Conservation (phyloP, 2,329 filamentous ascomycete genomes). For the Malbranchea cinnamomea region DNA sequence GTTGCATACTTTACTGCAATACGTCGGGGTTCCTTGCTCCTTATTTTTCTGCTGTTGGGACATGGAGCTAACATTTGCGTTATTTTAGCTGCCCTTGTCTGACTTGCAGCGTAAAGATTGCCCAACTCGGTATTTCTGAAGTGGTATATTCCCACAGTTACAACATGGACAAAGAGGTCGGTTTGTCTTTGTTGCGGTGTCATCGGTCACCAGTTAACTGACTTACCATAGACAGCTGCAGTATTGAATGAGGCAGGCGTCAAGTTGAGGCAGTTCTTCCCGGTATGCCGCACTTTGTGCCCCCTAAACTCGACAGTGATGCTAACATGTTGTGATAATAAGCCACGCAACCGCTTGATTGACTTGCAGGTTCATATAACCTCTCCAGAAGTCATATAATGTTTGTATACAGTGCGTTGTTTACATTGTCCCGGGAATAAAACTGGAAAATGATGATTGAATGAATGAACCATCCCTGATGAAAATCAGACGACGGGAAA, state of each 20-base stretch:
- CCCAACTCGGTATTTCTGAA: conserved; percentile 87
- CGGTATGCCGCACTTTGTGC: conserved; percentile 39
- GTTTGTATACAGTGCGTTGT: no score
- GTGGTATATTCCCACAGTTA: conserved; percentile 91
- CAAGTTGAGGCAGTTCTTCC: conserved; percentile 70
- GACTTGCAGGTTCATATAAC: no score
- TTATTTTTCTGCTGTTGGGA: conserved; percentile 1
- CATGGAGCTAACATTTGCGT: conserved; percentile 6
- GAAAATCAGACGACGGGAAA: no score
- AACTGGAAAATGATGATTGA: no score
- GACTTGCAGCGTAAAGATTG: conserved; percentile 97
- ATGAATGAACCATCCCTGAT: no score
- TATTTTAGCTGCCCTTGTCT: conserved; percentile 65
- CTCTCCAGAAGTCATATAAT: no score
- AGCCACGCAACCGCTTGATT: conserved; percentile 51
- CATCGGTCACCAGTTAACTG: conserved; percentile 2
- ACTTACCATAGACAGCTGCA: conserved; percentile 44
- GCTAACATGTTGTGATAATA: conserved; percentile 5
- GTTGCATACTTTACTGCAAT: conserved; percentile 78
- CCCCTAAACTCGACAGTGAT: conserved; percentile 4
- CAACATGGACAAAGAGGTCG: conserved; percentile 69
- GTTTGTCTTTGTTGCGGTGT: conserved; percentile 9
- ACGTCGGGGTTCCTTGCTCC: conserved; percentile 34
- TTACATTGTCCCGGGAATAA: no score
- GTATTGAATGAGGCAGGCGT: conserved; percentile 78